Evolutionary conservation across 306 rosid species (phyloP), one percentile per base, ranked within the genome.

Genomic region (Gastrolobium villosum): DNA sequence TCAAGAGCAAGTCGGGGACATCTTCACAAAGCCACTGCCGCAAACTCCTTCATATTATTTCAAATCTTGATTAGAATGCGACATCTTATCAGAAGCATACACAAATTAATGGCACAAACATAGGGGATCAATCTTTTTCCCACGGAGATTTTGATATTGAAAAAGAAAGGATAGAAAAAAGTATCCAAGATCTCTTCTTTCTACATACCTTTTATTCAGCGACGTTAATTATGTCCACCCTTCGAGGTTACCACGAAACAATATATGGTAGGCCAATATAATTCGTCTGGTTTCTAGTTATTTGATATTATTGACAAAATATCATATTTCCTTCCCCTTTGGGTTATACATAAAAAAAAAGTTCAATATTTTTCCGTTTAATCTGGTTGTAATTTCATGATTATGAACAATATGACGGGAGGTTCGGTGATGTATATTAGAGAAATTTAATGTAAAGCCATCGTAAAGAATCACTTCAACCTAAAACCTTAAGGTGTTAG

Each of bases 41-140:
- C 78, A 77, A 82, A 59, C 75, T 82, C 87, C 43, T 36, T 76
- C 89, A 59, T 71, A 79, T 37, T 4, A 35, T 35, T 48, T 15
- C 34, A 35, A 56, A 57, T 76, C 79, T 62, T 55, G 35, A 74
- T 37, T 3, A 40, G 72, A 70, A 76, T 6, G 11, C 41, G 79
- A 77, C 83, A 83, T 52, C 37, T 66, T 48, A 56, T 9, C 73
- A 44, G 78, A 71, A 61, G 56, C 67, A 15, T 11, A 9, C 13
- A 10, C 66, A 57, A 54, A 72, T 50, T 13, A 6, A 46, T 36
- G 10, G 45, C 74, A 77, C 60, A 60, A 61, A 31, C 45, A 15
- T 7, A 44, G 34, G 53, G 30, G 49, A 57, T 70, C 59, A 14
- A 69, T 64, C 80, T 52, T 49, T 71, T 78, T 41, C 75, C 40